Percentiles rank a stretch among this genome's conserved stretches.
phyloP scores from a whole-genome alignment of 1,139 yeast species.

The Kodamaea ohmeri region DNA sequence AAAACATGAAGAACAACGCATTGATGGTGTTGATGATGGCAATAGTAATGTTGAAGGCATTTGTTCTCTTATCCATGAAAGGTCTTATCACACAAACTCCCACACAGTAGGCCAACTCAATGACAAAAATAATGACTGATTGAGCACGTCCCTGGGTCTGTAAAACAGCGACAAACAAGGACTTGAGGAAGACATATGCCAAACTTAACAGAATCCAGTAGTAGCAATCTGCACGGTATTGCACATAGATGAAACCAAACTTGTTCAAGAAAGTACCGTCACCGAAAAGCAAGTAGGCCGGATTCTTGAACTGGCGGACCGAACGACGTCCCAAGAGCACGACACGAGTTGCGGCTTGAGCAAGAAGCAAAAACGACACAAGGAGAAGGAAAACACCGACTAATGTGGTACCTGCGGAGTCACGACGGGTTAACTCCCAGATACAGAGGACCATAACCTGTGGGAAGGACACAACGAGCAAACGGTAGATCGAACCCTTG shows the following conservation, averaged over 20 bases:
- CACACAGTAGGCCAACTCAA: constrained; percentile 69
- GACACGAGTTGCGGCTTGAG: constrained; percentile 74
- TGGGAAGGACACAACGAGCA: constrained; percentile 79
- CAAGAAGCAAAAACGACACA: constrained; percentile 55
- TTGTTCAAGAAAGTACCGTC: constrained; percentile 77
- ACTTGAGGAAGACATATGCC: constrained; percentile 65
- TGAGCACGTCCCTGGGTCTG: constrained; percentile 80
- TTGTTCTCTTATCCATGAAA: constrained; percentile 91
- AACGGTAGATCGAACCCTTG: constrained; percentile 85
- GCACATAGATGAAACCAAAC: constrained; percentile 91
- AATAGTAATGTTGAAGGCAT: constrained; percentile 84
- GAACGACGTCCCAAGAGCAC: constrained; percentile 71
- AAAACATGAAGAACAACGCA: constrained; percentile 83
- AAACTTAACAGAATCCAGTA: constrained; percentile 73
- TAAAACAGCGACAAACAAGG: constrained; percentile 81
- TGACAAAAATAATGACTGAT: constrained; percentile 69
- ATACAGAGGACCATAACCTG: constrained; percentile 78
- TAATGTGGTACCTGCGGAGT: constrained; percentile 79
- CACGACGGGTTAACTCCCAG: constrained; percentile 84
- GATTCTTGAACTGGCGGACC: constrained; percentile 71
- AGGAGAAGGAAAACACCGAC: constrained; percentile 70
- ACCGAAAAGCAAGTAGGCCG: constrained; percentile 88
- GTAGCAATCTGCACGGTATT: constrained; percentile 82
- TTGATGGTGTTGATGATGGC: constrained; percentile 76
- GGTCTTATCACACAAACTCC: constrained; percentile 73